These are phyloP conservation scores for Suillus discolor DNA, from an alignment of 768 basidiomycete genomes.

Conservation along the genomic window DNA sequence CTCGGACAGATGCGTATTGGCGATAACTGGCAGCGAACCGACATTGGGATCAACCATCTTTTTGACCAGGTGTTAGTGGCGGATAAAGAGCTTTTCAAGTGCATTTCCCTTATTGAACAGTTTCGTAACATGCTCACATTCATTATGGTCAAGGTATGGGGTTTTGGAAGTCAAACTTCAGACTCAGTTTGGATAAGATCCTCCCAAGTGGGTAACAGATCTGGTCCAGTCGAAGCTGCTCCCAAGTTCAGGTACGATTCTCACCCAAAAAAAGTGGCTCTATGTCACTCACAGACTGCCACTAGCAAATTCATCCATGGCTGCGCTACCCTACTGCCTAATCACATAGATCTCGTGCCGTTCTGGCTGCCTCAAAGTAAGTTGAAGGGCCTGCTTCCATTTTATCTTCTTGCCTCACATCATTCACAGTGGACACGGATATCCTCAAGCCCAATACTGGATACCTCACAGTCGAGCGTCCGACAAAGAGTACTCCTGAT, in stretches of 20 bases:
- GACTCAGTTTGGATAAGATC: slow-evolving; percentile 93
- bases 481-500: slow-evolving; percentile 55
- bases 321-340: slow-evolving; percentile 89
- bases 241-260: slow-evolving; percentile 87
- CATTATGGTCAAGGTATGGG: slow-evolving; percentile 72
- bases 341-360: slow-evolving; percentile 93
- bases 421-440: slow-evolving; percentile 80
- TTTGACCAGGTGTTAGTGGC: slow-evolving; percentile 58
- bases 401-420: slow-evolving; percentile 4
- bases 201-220: slow-evolving; percentile 94
- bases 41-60: slow-evolving; percentile 75
- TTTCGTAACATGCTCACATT: background rate
- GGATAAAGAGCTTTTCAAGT: slow-evolving; percentile 95
- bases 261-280: background rate
- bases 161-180: slow-evolving; percentile 97
- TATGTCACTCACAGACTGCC: slow-evolving; percentile 9
- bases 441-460: slow-evolving; percentile 92
- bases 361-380: slow-evolving; percentile 98
- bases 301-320: slow-evolving; percentile 93
- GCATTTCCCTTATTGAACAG: slow-evolving; percentile 19
- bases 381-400: slow-evolving; percentile 13
- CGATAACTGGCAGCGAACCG: slow-evolving; percentile 92
- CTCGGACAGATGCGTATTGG: slow-evolving; percentile 79
- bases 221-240: slow-evolving; percentile 94
- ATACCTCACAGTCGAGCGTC: slow-evolving; percentile 78